These are phyloP conservation scores for Nakazawaea laoshanensis DNA, from an alignment of 805 yeast species.

Conservation along the genomic window DNA sequence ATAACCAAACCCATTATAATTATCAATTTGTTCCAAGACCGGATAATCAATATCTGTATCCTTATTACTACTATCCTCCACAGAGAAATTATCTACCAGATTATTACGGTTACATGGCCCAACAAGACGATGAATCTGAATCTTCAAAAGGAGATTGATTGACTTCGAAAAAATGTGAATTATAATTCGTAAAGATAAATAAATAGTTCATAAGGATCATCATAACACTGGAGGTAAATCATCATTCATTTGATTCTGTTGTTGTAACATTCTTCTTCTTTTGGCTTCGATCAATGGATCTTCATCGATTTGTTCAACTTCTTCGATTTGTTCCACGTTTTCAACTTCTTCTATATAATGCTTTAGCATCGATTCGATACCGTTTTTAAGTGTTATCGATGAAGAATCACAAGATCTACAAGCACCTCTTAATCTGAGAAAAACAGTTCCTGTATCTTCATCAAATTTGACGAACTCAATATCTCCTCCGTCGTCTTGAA, in stretches of 20 bases:
- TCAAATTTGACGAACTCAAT: conserved; percentile 82
- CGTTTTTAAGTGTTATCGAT: conserved; percentile 87
- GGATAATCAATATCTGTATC: conserved; percentile 1
- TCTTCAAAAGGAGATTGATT: background rate
- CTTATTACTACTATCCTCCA: conserved; percentile 9
- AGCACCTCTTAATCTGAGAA: conserved; percentile 87
- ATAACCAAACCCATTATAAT: conserved; percentile 23
- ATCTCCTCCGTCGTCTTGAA: conserved; percentile 98
- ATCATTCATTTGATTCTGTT: conserved; percentile 15
- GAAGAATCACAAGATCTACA: conserved; percentile 90
- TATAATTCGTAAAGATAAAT: too few relatives aligned
- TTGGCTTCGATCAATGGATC: conserved; percentile 17
- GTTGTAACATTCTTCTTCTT: conserved; percentile 11
- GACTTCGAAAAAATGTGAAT: too few relatives aligned
- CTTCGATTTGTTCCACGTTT: conserved; percentile 81
- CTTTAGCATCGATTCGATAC: conserved; percentile 94
- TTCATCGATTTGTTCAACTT: conserved; percentile 74
- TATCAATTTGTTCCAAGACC: conserved; percentile 2
- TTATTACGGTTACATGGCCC: background rate
- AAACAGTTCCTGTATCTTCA: conserved; percentile 80
- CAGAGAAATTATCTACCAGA: conserved; percentile 3
- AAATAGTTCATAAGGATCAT: too few relatives aligned
- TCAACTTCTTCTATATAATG: conserved; percentile 95
- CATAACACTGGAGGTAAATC: conserved; percentile 27
- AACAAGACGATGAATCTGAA: background rate